Evolutionary conservation across 805 yeast species (phyloP).

Genomic region (Cyberlindnera misumaiensis): DNA sequence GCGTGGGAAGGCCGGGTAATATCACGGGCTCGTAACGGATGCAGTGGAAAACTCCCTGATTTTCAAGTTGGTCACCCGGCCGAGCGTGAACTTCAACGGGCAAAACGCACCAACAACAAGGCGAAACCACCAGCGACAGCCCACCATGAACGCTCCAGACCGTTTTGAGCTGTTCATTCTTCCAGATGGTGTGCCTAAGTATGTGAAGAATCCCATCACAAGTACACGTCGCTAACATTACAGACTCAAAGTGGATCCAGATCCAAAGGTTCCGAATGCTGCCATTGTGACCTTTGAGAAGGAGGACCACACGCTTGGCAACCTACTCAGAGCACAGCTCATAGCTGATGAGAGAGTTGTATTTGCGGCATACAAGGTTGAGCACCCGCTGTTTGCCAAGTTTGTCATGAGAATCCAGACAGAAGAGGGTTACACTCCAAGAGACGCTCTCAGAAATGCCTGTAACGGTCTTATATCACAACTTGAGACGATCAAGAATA

Average conservation of each 20-base stretch:
- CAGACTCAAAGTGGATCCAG: constrained; percentile 82
- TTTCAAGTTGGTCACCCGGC: no score
- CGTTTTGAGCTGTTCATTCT: constrained; percentile 93
- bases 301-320: constrained; percentile 96
- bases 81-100: no score
- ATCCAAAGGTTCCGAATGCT: constrained; percentile 91
- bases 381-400: constrained; percentile 95
- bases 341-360: constrained; percentile 82
- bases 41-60: no score
- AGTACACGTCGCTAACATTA: background rate
- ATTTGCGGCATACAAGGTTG: constrained; percentile 96
- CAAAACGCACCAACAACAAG: background rate
- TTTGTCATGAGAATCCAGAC: constrained; percentile 93
- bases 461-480: constrained; percentile 79
- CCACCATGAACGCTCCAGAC: constrained; percentile 94
- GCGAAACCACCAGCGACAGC: background rate
- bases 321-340: constrained; percentile 79
- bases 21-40: no score
- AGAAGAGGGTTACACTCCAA: constrained; percentile 89
- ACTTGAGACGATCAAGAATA: constrained; percentile 63
- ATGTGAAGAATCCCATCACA: constrained; percentile 26
- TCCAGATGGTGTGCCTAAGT: constrained; percentile 97
- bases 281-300: constrained; percentile 89
- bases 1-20: no score
- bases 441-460: constrained; percentile 84